phyloP scores from a whole-genome alignment of 805 yeast species.

The Saturnispora serradocipensis region DNA sequence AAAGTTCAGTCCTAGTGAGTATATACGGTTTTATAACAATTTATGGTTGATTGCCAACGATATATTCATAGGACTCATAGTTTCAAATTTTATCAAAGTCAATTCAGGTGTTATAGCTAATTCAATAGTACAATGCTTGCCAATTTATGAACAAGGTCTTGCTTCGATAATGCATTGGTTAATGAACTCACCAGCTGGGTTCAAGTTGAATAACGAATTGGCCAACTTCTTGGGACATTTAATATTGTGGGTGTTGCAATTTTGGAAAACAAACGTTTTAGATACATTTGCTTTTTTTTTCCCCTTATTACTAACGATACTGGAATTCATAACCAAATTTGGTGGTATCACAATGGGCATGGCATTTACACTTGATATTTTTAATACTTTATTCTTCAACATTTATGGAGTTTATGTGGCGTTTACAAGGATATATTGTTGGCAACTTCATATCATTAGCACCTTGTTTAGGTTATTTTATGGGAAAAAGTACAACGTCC shows the following conservation, averaged over 20 bases:
- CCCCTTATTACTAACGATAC: constrained; percentile 11
- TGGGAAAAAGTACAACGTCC: constrained; percentile 79
- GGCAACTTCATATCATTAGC: constrained; percentile 58
- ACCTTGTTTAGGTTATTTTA: constrained; percentile 79
- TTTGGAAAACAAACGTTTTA: constrained; percentile 38
- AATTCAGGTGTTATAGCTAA: constrained; percentile 14
- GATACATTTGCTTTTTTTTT: constrained; percentile 10
- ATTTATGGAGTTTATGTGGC: constrained; percentile 69
- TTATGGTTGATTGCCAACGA: constrained; percentile 85
- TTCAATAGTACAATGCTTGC: constrained; percentile 18
- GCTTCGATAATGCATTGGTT: constrained; percentile 54
- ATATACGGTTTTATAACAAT: constrained; percentile 74
- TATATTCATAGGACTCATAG: constrained; percentile 57
- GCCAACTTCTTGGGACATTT: constrained; percentile 81
- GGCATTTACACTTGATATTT: constrained; percentile 55
- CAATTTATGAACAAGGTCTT: constrained; percentile 24
- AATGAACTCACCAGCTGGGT: constrained; percentile 87
- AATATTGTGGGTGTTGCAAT: constrained; percentile 72
- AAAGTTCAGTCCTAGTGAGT: constrained; percentile 39
- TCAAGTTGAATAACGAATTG: constrained; percentile 80
- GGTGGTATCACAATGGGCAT: constrained; percentile 64
- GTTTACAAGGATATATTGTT: constrained; percentile 66
- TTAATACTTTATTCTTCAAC: constrained; percentile 59
- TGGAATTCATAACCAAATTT: constrained; percentile 15
- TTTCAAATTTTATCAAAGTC: constrained; percentile 36